Evolutionary conservation across 306 rosid species (phyloP).

Genomic region (Vigna angularis): DNA sequence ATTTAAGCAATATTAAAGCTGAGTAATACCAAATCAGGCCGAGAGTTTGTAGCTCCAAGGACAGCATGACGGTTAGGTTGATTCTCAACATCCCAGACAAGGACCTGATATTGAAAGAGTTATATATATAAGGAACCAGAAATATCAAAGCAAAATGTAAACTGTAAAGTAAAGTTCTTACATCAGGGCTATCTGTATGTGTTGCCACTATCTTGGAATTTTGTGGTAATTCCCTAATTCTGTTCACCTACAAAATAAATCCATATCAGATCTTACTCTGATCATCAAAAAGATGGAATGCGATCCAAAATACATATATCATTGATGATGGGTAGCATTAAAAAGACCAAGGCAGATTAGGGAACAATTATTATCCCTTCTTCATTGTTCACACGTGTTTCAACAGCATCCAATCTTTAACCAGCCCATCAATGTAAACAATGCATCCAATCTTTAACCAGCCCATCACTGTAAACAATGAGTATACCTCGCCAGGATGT

Average conservation of each 20-base stretch:
- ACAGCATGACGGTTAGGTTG: conserved; percentile 99
- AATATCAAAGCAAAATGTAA: conserved; percentile 12
- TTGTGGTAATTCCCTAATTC: conserved; percentile 97
- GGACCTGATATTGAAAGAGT: conserved; percentile 64
- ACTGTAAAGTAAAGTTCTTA: conserved; percentile 48
- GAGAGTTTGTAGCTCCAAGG: conserved; percentile 92
- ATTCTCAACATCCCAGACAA: conserved; percentile 97
- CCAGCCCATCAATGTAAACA: too few species aligned
- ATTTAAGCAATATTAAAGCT: neutral
- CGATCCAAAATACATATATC: conserved; percentile 16
- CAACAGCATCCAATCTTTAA: neutral
- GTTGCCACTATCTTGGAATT: conserved; percentile 95
- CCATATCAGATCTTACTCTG: conserved; percentile 11
- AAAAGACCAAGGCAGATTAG: conserved; percentile 19
- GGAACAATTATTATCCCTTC: conserved; percentile 6
- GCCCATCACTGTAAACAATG: neutral
- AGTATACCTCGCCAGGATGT: conserved; percentile 97
- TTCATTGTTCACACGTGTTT: neutral
- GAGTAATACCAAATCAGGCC: conserved; percentile 89
- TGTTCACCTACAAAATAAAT: conserved; percentile 77
- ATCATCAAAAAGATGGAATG: conserved; percentile 22
- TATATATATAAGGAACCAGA: conserved; percentile 29
- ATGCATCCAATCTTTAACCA: conserved; percentile 7
- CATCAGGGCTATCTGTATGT: conserved; percentile 98
- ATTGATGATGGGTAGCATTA: neutral